Base-by-base conservation (phyloP, 1,284 basidiomycete genomes). In the Tremellales sp. region DNA sequence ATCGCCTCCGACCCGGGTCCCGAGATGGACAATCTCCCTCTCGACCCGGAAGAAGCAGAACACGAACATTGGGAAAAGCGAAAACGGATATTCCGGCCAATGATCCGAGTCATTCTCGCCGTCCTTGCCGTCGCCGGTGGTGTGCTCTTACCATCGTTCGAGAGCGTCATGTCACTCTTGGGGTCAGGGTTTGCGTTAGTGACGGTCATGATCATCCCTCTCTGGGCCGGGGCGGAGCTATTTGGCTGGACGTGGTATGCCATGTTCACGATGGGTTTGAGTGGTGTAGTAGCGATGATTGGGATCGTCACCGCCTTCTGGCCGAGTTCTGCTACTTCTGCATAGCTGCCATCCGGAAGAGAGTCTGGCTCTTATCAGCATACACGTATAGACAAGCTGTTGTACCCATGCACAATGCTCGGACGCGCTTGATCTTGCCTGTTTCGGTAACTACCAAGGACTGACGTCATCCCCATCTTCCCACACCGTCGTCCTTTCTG, bases 111-210 rank as follows among this genome's bases (percentile, higher is more conserved):
- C 22, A 55, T 75, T 41, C 73, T 90, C 26, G 82, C 85, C 0
- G 57, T 80, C 8, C 58, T 83, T 39, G 79, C 84, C 19, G 83
- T 91, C 17, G 66, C 75, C 24, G 81, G 85, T 31, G 90, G 89
- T 2, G 84, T 93, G 53, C 68, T 84, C 50, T 75, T 96, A 36
- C 92, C 93, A 1, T 82, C 87, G 48, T 96, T 97, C 68, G 86
- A 87, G 62, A 80, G 84, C 5, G 79, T 91, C 65, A 89, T 96
- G 86, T 84, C 84, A 13, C 86, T 92, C 64, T 77, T 93, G 37
- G 90, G 91, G 3, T 83, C 84, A 8, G 89, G 89, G 64, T 82
- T 86, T 40, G 85, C 87, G 0, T 88, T 91, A 64, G 74, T 85
- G 55, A 80, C 88, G n/a, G 85, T 84, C 58, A 81, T 89, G 40